Evolutionary conservation across 768 basidiomycete genomes (phyloP), one percentile per base, ranked within the genome.

Genomic region (Boletus huronensis): DNA sequence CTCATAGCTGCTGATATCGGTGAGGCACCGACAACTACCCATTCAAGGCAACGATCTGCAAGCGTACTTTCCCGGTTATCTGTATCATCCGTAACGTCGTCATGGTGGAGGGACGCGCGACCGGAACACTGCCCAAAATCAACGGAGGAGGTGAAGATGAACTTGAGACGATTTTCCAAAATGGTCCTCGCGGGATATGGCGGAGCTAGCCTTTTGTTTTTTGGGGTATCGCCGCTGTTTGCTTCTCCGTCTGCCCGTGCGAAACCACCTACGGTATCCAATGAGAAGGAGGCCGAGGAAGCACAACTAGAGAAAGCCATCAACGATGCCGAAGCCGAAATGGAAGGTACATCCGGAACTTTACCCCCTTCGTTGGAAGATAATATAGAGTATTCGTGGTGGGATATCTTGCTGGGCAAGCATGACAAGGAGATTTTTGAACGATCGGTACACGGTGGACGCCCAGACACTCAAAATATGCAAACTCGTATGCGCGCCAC

Each of bases 391-490:
- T 90, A 85, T 63, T 88, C 88, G 0, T 92, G 90, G 90, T 93
- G 90, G 89, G 82, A 90, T 60, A 79, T 91, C 19, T 70, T 93
- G 6, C 72, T 90, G 32, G 91, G 90, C 6, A 84, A 81, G 60
- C 88, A 92, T 58, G 91, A 93, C 64, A 80, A 84, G 59, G 88
- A 91, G 62, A 91, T 93, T 31, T 90, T 93, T 64, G 82, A 89
- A 67, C 77, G 79, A 28, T 87, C 83, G 52, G 81, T 70, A 6
- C 71, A 69, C 14, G 58, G 52, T 38, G 65, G 58, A 41, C 44
- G 28, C 25, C 47, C 60, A 16, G 57, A 58, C 31, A 43, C 64
- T 39, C 52, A 49, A 36, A 62, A 69, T 23, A 49, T 67, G 43
- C 65, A 61, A 44, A 73, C 69, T 28, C 77, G 75, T 52, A 74